Conservation (phyloP, 768 basidiomycete species). For the Lactarius sanguifluus region DNA sequence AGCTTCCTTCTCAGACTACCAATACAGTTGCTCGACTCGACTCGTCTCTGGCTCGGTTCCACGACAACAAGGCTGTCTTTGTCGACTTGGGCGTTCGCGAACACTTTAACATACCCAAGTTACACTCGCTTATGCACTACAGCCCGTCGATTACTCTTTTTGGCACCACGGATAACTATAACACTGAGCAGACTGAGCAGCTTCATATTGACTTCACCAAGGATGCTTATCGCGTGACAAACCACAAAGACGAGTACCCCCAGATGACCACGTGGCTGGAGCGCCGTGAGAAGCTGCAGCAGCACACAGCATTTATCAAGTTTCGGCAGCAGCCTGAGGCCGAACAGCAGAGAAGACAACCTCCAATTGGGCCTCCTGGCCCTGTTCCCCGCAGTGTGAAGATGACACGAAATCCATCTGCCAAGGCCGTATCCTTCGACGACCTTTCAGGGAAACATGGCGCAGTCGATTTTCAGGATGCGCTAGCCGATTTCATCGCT, state of each 20-base stretch:
- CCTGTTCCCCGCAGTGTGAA: no score
- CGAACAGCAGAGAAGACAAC: no score
- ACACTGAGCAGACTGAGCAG: slow-evolving; percentile 10
- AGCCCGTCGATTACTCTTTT: not conserved
- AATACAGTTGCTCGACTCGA: not conserved
- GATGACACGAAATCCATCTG: no score
- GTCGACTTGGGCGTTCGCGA: not conserved
- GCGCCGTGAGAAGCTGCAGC: not conserved
- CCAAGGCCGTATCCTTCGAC: no score
- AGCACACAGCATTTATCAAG: not conserved
- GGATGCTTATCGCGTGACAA: no score
- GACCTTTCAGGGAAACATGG: no score
- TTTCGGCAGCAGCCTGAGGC: not conserved
- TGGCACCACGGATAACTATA: not conserved
- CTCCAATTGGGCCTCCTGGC: no score
- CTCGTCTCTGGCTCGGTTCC: not conserved
- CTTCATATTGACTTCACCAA: no score
- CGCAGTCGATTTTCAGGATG: no score
- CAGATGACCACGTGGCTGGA: slow-evolving; percentile 15
- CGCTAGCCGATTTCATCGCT: no score
- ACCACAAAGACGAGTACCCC: no score
- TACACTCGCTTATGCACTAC: not conserved
- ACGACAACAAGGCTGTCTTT: slow-evolving; percentile 1
- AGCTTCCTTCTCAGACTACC: no score
- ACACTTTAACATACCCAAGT: slow-evolving; percentile 3